Conservation (phyloP, 805 yeast species). For the Millerozyma acaciae region DNA sequence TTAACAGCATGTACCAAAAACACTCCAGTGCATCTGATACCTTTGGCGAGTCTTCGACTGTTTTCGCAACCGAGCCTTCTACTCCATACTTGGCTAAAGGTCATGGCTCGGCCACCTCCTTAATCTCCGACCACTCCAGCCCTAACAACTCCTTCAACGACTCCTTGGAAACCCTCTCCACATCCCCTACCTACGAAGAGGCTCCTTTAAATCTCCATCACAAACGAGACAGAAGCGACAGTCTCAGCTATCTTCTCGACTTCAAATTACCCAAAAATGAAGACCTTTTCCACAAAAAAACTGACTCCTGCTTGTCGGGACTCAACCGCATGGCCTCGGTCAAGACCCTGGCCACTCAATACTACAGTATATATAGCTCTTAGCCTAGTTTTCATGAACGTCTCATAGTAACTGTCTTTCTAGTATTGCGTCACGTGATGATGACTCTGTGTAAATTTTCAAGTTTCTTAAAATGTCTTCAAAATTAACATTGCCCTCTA, state of each 20-base stretch:
- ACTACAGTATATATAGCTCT: slow-evolving; percentile 1
- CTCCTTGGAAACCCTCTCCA: slow-evolving; percentile 31
- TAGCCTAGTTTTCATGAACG: no score
- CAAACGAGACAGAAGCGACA: slow-evolving; percentile 4
- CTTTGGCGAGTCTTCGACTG: no score
- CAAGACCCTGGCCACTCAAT: slow-evolving; percentile 1
- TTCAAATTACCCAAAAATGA: slow-evolving; percentile 1
- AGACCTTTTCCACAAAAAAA: neutral
- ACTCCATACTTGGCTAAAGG: no score
- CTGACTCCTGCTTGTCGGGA: no score
- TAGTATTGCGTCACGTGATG: no score
- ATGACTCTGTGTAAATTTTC: no score
- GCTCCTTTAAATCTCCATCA: slow-evolving; percentile 2
- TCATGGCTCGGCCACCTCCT: slow-evolving; percentile 1
- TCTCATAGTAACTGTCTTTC: no score
- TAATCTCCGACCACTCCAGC: slow-evolving; percentile 11
- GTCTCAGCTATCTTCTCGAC: neutral
- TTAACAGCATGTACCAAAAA: no score
- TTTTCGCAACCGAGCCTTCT: no score
- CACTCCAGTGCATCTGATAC: no score
- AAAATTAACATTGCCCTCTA: no score
- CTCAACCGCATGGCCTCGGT: slow-evolving; percentile 3
- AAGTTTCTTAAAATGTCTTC: no score
- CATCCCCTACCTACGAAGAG: slow-evolving; percentile 23
- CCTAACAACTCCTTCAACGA: slow-evolving; percentile 17